Evolutionary conservation across 2,329 filamentous ascomycete genomes (phyloP).

Genomic region (Gnomoniopsis sp.): DNA sequence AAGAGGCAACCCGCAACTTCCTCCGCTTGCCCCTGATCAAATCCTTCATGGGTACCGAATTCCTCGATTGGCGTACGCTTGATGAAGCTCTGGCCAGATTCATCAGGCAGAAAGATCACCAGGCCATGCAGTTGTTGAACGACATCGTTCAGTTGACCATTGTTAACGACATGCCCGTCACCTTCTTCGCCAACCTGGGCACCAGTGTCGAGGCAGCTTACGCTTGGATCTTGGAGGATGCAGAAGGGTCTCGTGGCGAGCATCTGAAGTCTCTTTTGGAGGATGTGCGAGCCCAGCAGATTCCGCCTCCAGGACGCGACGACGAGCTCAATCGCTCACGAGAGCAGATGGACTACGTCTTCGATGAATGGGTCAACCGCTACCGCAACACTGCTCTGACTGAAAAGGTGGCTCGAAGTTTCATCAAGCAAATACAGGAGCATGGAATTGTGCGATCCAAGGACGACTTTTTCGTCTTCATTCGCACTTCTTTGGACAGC

Average conservation of each 20-base stretch:
- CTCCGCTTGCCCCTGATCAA: conserved; percentile 56
- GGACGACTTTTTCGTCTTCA: conserved; percentile 76
- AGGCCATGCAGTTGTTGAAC: conserved; percentile 75
- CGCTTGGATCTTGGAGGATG: conserved; percentile 74
- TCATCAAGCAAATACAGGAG: conserved; percentile 80
- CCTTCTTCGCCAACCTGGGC: conserved; percentile 81
- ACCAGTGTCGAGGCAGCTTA: conserved; percentile 78
- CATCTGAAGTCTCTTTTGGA: conserved; percentile 65
- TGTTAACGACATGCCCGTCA: conserved; percentile 72
- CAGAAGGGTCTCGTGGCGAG: conserved; percentile 60
- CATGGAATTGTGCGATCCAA: conserved; percentile 68
- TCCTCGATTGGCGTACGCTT: conserved; percentile 61
- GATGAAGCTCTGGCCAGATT: conserved; percentile 72
- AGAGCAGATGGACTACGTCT: conserved; percentile 90
- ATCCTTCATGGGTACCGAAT: conserved; percentile 56
- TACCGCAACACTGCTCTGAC: conserved; percentile 73
- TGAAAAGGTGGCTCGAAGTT: conserved; percentile 68
- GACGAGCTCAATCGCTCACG: conserved; percentile 59
- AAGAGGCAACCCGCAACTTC: conserved; percentile 49
- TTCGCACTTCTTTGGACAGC: conserved; percentile 76
- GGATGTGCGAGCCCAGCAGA: conserved; percentile 36
- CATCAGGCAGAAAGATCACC: conserved; percentile 66
- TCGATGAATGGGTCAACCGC: conserved; percentile 90
- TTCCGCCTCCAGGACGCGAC: conserved; percentile 46
- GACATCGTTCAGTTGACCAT: conserved; percentile 75